phyloP scores from a whole-genome alignment of 768 basidiomycete genomes.

The Boletus tomentosulus region DNA sequence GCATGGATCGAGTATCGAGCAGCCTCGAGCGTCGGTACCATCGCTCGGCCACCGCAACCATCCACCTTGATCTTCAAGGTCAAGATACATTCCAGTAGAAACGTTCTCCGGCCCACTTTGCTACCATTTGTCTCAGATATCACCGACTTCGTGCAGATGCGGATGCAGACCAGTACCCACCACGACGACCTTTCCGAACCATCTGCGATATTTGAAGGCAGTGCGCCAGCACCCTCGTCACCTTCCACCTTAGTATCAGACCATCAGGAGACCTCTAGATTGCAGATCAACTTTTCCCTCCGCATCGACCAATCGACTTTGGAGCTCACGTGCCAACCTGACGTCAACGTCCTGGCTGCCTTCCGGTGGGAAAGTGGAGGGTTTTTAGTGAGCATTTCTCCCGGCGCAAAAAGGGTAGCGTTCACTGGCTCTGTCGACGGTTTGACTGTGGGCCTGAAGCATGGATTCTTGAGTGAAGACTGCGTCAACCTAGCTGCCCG shows the following conservation, averaged over 20 bases:
- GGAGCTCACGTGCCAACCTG: constrained; percentile 83
- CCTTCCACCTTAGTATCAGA: constrained; percentile 17
- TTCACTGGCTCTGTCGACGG: constrained; percentile 81
- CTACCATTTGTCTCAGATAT: constrained; percentile 83
- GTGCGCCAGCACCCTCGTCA: constrained; percentile 5
- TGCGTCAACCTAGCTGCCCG: constrained; percentile 77
- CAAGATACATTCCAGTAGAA: constrained; percentile 86
- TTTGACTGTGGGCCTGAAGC: constrained; percentile 74
- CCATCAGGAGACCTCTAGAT: constrained; percentile 35
- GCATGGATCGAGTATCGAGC: constrained; percentile 83
- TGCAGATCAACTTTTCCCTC: constrained; percentile 81
- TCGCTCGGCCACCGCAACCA: constrained; percentile 40
- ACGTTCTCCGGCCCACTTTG: constrained; percentile 75
- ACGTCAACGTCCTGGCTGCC: constrained; percentile 88
- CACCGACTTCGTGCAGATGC: constrained; percentile 61
- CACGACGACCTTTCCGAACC: constrained; percentile 16
- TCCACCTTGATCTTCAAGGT: constrained; percentile 76
- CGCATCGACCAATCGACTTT: constrained; percentile 89
- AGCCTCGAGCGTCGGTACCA: constrained; percentile 37
- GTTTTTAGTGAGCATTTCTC: constrained; percentile 74
- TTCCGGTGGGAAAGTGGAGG: constrained; percentile 94
- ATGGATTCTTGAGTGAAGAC: constrained; percentile 81
- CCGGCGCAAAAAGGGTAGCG: constrained; percentile 64
- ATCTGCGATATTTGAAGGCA: constrained; percentile 8
- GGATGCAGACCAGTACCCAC: constrained; percentile 53